These are phyloP conservation scores for Leptomonas seymouri DNA, from an alignment of 208 protist species.

Conservation along the genomic window DNA sequence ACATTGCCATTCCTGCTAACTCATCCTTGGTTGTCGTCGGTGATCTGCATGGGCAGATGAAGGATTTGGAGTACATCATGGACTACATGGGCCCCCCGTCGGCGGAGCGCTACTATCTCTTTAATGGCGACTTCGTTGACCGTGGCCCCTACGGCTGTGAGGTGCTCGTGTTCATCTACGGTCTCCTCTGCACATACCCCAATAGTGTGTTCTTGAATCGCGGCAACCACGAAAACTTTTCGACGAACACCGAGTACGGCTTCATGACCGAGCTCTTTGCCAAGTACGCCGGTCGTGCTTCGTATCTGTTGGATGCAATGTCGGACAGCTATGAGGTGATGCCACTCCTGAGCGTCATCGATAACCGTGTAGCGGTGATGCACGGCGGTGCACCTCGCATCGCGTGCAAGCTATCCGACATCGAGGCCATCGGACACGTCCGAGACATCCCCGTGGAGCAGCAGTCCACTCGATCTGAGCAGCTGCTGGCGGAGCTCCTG, in stretches of 20 bases:
- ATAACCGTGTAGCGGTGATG: slow-evolving; percentile 96
- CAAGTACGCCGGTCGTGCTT: slow-evolving; percentile 66
- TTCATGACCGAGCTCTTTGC: slow-evolving; percentile 71
- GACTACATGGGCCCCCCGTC: slow-evolving; percentile 56
- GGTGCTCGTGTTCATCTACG: slow-evolving; percentile 78
- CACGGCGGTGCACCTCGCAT: slow-evolving; percentile 97
- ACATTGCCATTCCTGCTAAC: slow-evolving; percentile 49
- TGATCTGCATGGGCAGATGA: slow-evolving; percentile 91
- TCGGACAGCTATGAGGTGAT: slow-evolving; percentile 89
- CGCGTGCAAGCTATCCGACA: slow-evolving; percentile 59
- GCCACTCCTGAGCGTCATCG: slow-evolving; percentile 86
- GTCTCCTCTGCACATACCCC: slow-evolving; percentile 81
- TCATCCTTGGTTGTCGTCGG: slow-evolving; percentile 83
- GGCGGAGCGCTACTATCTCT: slow-evolving; percentile 89
- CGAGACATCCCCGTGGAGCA: slow-evolving; percentile 97
- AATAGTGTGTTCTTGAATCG: slow-evolving; percentile 87
- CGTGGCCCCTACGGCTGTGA: slow-evolving; percentile 98
- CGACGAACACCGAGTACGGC: slow-evolving; percentile 86
- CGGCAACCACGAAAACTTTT: slow-evolving; percentile 92
- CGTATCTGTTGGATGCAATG: slow-evolving; percentile 51
- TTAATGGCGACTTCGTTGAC: slow-evolving; percentile 99
- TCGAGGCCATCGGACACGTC: slow-evolving; percentile 93
- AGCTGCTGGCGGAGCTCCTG: slow-evolving; percentile 97
- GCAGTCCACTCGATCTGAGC: slow-evolving; percentile 93
- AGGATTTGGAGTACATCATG: slow-evolving; percentile 79